A percentile compares a stretch with the other conserved stretches of the same genome.
These are phyloP conservation scores for Sonneratia alba DNA, from an alignment of 345 rosid species.

Conservation along the genomic window DNA sequence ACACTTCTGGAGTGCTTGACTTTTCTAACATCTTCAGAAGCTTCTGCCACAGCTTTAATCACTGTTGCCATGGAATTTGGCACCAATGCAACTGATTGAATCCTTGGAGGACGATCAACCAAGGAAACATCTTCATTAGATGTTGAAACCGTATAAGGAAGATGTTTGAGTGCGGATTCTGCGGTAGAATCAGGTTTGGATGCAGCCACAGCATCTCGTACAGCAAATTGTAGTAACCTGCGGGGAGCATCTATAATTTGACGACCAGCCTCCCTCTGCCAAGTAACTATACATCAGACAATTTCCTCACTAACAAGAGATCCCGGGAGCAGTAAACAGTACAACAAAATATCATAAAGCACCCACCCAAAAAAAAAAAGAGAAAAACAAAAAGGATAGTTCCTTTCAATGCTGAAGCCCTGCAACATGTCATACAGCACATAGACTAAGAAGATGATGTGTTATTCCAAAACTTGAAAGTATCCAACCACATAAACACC, in stretches of 20 bases:
- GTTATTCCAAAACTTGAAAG: not conserved
- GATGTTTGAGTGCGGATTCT: conserved; percentile 68
- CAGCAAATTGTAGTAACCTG: conserved; percentile 88
- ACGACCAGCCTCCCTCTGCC: conserved; percentile 56
- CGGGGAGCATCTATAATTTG: conserved; percentile 60
- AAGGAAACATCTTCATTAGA: conserved; percentile 34
- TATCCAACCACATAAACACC: not conserved
- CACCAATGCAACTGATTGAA: conserved; percentile 56
- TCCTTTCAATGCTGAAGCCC: not conserved
- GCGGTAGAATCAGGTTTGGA: conserved; percentile 32
- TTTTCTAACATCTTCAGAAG: conserved; percentile 68
- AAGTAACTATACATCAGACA: conserved; percentile 10
- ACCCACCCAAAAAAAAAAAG: not conserved
- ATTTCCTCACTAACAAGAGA: conserved; percentile 1
- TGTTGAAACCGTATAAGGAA: conserved; percentile 74
- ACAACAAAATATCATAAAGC: not conserved
- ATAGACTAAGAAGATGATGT: not conserved
- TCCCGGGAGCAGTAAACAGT: not conserved
- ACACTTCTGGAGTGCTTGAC: conserved; percentile 61
- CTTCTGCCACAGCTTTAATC: conserved; percentile 83
- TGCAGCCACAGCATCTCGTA: conserved; percentile 86
- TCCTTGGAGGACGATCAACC: conserved; percentile 40
- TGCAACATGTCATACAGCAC: not conserved
- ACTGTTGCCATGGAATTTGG: conserved; percentile 68
- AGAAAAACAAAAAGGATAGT: not conserved